phyloP scores from a whole-genome alignment of 106 monocot genomes.

The Acanthochlamys bracteata region DNA sequence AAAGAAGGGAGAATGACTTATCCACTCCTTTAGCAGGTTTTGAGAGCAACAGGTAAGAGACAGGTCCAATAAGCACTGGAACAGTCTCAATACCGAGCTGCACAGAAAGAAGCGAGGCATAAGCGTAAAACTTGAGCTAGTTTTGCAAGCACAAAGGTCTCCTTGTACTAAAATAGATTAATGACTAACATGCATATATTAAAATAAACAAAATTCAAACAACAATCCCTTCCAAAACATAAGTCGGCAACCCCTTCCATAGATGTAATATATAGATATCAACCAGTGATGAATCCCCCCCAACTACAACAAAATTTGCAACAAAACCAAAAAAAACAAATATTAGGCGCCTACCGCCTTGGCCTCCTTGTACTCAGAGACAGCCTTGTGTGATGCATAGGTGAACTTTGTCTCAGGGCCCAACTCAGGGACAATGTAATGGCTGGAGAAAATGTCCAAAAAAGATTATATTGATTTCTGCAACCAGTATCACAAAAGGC shows the following conservation, averaged over 20 bases:
- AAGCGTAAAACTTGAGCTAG: background rate
- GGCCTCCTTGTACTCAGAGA: constrained; percentile 86
- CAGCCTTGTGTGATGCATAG: constrained; percentile 92
- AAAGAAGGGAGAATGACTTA: constrained; percentile 64
- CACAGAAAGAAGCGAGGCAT: background rate
- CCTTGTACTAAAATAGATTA: too few relatives aligned
- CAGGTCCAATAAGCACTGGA: constrained; percentile 80
- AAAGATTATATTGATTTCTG: too few relatives aligned
- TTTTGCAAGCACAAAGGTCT: background rate
- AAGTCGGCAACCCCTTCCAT: too few relatives aligned
- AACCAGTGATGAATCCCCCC: too few relatives aligned
- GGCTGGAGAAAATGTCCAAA: constrained; percentile 22
- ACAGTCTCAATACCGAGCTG: constrained; percentile 79
- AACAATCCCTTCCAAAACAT: too few relatives aligned
- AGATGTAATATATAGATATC: too few relatives aligned
- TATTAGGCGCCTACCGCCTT: constrained; percentile 43
- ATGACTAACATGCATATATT: too few relatives aligned
- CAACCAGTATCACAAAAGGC: background rate
- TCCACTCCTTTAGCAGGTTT: constrained; percentile 82
- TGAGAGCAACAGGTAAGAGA: constrained; percentile 77
- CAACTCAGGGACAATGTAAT: constrained; percentile 82
- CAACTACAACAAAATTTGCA: too few relatives aligned
- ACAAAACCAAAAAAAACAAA: background rate
- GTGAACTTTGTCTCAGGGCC: constrained; percentile 80
- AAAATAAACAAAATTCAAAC: too few relatives aligned